Evolutionary conservation across 805 yeast genomes (phyloP).

Genomic region (Starmera dryadoides): DNA sequence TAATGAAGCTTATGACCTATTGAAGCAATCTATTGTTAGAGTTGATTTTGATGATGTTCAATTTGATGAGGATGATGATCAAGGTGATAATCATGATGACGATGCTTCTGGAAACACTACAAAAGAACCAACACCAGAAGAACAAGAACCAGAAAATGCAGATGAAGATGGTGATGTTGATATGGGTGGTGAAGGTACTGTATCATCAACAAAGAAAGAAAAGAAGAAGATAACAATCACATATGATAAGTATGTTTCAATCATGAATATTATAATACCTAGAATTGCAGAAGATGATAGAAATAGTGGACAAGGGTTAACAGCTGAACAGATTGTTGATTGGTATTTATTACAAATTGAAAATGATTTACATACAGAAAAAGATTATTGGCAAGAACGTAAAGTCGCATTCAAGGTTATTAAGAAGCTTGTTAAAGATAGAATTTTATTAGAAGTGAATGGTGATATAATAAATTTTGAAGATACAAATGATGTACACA

Average conservation of each 20-base stretch:
- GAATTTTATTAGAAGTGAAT: slow-evolving; percentile 66
- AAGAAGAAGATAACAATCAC: slow-evolving; percentile 50
- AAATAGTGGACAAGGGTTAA: slow-evolving; percentile 49
- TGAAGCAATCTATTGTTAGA: slow-evolving; percentile 85
- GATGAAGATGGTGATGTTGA: slow-evolving; percentile 41
- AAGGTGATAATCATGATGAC: slow-evolving; percentile 13
- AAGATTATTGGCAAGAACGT: slow-evolving; percentile 63
- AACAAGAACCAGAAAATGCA: slow-evolving; percentile 9
- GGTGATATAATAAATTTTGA: slow-evolving; percentile 37
- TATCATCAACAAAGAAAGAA: slow-evolving; percentile 3
- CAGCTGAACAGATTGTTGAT: slow-evolving; percentile 62
- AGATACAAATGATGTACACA: slow-evolving; percentile 11
- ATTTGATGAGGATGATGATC: slow-evolving; percentile 55
- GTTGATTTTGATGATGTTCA: slow-evolving; percentile 93
- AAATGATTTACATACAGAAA: slow-evolving; percentile 60
- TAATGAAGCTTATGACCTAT: slow-evolving; percentile 84
- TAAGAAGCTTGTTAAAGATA: slow-evolving; percentile 75
- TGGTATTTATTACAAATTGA: slow-evolving; percentile 77
- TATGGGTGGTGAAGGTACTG: slow-evolving; percentile 6
- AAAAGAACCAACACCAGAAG: slow-evolving; percentile 9
- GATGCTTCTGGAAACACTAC: slow-evolving; percentile 5
- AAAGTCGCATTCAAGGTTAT: slow-evolving; percentile 72
- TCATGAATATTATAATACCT: slow-evolving; percentile 73
- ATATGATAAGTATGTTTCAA: slow-evolving; percentile 78
- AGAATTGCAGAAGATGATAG: slow-evolving; percentile 54